Evolutionary conservation across 2,329 filamentous ascomycete species (phyloP), one percentile per base, ranked within the genome.

Genomic region (Penicillium frequentans): DNA sequence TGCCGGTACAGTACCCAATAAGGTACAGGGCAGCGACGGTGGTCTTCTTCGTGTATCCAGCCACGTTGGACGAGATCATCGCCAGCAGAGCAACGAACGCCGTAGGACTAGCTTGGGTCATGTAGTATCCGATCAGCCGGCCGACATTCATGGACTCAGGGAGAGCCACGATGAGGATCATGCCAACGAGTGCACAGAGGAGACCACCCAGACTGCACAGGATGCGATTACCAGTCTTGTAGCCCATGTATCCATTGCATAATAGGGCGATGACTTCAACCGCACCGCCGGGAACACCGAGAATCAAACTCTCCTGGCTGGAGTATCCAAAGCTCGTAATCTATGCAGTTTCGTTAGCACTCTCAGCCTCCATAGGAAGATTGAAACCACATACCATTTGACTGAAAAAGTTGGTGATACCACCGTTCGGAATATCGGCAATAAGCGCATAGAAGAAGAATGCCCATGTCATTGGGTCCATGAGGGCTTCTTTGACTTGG

Each of bases 241-340:
- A 84, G 45, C 85, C 85, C 0, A 86, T 73, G 64, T 81, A 84
- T 37, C 82, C 84, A 57, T 79, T 84, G 3, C 78, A 64, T 14
- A 89, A 70, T 10, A 89, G 72, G 0, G 82, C 76, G 27, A 88
- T 74, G 23, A 89, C 77, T 73, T 90, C 85, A 33, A 90, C 80
- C 0, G 82, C 86, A 5, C 88, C 88, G 9, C 84, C 85, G 0
- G 88, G 87, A 0, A 82, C 84, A 43, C 86, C 86, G 59, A 88
- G 84, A 1, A 90, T 79, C 2, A 90, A 75, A 4, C 84, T 86
- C 64, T 90, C 74, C 58, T 87, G 78, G 3, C 78, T 71, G 0
- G 84, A 85, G 70, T 87, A 90, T 10, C 88, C 88, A 62, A 90
- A 90, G 2, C 80, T 80, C 3, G 79, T 79, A 64, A 87, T 86